Evolutionary conservation across 2,329 filamentous ascomycete genomes (phyloP).

Genomic region (Pestalotiopsis fici): DNA sequence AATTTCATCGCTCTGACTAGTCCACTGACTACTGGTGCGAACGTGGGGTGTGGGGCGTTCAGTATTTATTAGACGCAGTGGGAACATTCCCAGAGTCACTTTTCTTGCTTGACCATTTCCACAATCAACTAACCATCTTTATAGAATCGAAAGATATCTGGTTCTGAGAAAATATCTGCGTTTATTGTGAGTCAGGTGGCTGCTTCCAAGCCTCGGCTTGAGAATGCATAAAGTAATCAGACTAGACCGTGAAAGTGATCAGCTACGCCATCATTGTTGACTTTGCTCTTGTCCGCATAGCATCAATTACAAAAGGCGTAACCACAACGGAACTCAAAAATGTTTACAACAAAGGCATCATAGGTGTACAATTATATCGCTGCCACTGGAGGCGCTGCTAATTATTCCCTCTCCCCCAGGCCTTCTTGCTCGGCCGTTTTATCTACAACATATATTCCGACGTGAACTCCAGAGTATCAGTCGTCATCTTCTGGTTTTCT

Average conservation of each 20-base stretch:
- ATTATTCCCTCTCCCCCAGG: neutral
- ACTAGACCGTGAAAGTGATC: neutral
- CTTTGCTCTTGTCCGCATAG: no score
- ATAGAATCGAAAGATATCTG: no score
- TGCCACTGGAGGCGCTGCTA: neutral
- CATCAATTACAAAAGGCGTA: neutral
- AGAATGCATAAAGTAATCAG: neutral
- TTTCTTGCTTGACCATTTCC: no score
- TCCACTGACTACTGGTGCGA: neutral
- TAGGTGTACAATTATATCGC: neutral
- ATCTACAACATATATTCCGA: conserved; percentile 1
- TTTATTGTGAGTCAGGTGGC: no score
- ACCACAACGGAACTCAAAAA: neutral
- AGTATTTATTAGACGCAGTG: neutral
- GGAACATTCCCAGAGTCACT: no score
- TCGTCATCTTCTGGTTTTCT: neutral
- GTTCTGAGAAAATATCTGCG: no score
- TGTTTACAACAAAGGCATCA: neutral
- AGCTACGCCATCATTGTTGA: neutral
- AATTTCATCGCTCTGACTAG: neutral
- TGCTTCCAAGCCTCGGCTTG: no score
- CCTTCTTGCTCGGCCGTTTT: neutral
- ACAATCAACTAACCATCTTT: no score
- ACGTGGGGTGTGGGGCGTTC: neutral
- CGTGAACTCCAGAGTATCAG: conserved; percentile 3